These are phyloP conservation scores for Chrysosporium queenslandicum DNA, from an alignment of 2,329 filamentous ascomycete species.

Conservation along the genomic window DNA sequence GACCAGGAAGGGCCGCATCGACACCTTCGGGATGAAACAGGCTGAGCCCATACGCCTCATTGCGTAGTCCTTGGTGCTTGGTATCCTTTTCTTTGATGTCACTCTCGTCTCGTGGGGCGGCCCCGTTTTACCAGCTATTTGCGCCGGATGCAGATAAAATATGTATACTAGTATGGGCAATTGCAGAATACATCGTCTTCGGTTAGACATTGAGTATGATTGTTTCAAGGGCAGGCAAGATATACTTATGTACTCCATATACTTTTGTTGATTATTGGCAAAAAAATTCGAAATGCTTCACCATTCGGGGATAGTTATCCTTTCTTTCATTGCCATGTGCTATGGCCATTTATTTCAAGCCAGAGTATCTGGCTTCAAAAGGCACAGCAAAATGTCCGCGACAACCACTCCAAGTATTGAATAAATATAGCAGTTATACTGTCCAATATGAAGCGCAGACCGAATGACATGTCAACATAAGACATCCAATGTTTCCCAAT, in stretches of 20 bases:
- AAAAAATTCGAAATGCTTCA: no score
- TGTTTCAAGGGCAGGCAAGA: not conserved
- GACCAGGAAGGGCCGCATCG: no score
- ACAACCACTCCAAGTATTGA: no score
- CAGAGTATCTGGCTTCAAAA: no score
- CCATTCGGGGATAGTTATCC: no score
- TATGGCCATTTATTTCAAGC: no score
- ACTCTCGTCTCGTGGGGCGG: not conserved
- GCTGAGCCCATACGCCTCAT: no score
- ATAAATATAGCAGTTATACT: not conserved
- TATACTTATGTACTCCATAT: not conserved
- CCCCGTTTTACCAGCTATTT: not conserved
- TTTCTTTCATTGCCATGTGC: no score
- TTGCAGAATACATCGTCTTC: not conserved
- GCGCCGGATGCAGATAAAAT: slow-evolving; percentile 1
- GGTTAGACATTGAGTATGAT: not conserved
- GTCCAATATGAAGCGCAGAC: not conserved
- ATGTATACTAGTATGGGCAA: slow-evolving; percentile 5
- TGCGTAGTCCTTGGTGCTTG: not conserved
- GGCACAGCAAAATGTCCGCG: no score
- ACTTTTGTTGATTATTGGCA: not conserved
- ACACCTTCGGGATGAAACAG: no score
- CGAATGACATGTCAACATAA: not conserved
- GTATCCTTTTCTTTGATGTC: not conserved
- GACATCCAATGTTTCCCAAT: not conserved